A percentile compares a stretch with the other conserved stretches of the same genome.
Evolutionary conservation across 495 filamentous ascomycete genomes (phyloP).

Genomic region (Terfezia boudieri): DNA sequence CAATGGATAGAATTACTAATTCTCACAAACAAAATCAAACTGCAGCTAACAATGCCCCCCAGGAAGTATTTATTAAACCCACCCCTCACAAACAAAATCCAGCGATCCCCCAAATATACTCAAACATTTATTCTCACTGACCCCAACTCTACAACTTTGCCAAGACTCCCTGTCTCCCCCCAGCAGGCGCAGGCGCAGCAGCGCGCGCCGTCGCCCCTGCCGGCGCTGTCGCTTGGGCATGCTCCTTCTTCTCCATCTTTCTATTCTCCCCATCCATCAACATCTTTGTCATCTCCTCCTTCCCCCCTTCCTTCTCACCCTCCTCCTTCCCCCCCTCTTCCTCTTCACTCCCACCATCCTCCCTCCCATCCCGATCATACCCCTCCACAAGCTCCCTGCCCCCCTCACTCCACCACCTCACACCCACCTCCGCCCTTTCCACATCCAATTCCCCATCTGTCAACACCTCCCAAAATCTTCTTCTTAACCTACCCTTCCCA

Average conservation of each 20-base stretch:
- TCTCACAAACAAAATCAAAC: no score
- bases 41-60: no score
- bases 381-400: constrained; percentile 36
- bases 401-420: constrained; percentile 67
- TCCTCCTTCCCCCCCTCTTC: constrained; percentile 5
- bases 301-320: constrained; percentile 31
- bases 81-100: no score
- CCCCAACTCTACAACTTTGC: no score
- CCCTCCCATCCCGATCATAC: background rate
- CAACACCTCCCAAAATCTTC: constrained; percentile 67
- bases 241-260: constrained; percentile 68
- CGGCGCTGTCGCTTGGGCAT: constrained; percentile 43
- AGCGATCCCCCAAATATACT: no score
- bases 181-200: no score
- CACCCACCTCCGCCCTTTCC: constrained; percentile 54
- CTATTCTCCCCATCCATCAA: constrained; percentile 50
- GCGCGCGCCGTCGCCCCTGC: constrained; percentile 26
- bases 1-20: no score
- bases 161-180: no score
- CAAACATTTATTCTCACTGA: no score
- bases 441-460: constrained; percentile 73
- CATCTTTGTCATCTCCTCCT: no score
- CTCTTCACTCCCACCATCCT: constrained; percentile 1
- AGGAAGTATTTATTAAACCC: no score
- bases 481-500: constrained; percentile 42